A percentile compares a stretch with the other conserved stretches of the same genome.
These are phyloP conservation scores for Sambucus nigra DNA, from an alignment of 129 eudicot genomes.

Conservation along the genomic window DNA sequence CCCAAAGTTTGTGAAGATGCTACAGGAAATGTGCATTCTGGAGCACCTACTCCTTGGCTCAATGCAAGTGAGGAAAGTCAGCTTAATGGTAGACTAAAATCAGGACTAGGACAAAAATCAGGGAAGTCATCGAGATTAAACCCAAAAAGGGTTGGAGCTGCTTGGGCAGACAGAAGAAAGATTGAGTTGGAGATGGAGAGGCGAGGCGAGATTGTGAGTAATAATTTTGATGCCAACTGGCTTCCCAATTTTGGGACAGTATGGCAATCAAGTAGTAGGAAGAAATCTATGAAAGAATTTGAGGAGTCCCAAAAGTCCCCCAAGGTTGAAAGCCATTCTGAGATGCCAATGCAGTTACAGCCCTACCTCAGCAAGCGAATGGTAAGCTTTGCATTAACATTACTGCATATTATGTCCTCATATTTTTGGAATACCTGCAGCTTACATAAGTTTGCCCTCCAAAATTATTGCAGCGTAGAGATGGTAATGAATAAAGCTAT, in stretches of 20 bases:
- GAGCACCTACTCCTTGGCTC: slow-evolving; percentile 88
- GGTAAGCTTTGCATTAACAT: slow-evolving; percentile 32
- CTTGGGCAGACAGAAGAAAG: slow-evolving; percentile 93
- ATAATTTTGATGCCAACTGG: slow-evolving; percentile 50
- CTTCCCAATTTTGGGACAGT: slow-evolving; percentile 86
- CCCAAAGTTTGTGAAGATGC: slow-evolving; percentile 14
- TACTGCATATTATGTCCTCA: background rate
- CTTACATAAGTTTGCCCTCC: background rate
- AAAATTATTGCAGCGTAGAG: slow-evolving; percentile 29
- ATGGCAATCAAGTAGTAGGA: slow-evolving; percentile 81
- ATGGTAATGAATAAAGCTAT: slow-evolving; percentile 15
- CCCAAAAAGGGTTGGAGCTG: slow-evolving; percentile 87
- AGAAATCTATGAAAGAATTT: slow-evolving; percentile 72
- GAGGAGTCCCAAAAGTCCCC: slow-evolving; percentile 22
- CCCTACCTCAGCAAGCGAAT: slow-evolving; percentile 90
- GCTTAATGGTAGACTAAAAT: slow-evolving; percentile 9
- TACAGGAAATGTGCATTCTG: slow-evolving; percentile 69
- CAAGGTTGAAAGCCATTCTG: slow-evolving; percentile 32
- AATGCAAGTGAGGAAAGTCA: slow-evolving; percentile 18
- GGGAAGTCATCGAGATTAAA: slow-evolving; percentile 48
- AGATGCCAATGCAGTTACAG: slow-evolving; percentile 42
- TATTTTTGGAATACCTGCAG: no score
- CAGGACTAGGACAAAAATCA: background rate
- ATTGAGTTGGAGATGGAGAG: slow-evolving; percentile 68
- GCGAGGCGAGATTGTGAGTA: slow-evolving; percentile 37